Conservation (phyloP, 148 eudicot genomes). For the Chenopodium quinoa region DNA sequence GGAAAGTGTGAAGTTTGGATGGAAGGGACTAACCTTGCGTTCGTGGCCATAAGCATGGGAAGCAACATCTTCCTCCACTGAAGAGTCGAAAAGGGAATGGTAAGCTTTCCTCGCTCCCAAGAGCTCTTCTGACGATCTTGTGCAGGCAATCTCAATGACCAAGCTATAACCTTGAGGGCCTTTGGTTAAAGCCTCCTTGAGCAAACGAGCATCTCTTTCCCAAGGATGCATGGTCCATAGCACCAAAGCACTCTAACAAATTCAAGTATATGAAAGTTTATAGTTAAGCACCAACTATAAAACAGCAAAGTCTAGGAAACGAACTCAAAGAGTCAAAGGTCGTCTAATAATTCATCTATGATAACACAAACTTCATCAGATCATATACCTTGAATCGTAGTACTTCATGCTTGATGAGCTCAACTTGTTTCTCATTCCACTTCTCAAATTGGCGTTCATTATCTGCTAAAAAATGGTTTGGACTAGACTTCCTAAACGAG, state of each 20-base stretch:
- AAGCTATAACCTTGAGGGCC: slow-evolving; percentile 45
- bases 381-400: slow-evolving; percentile 62
- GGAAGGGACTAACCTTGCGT: slow-evolving; percentile 53
- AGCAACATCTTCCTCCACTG: slow-evolving; percentile 86
- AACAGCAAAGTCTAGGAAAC: neutral
- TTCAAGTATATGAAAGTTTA: neutral
- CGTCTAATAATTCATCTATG: neutral
- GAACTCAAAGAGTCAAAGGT: neutral
- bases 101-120: slow-evolving; percentile 76
- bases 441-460: slow-evolving; percentile 55
- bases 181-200: slow-evolving; percentile 52
- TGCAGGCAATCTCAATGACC: slow-evolving; percentile 66
- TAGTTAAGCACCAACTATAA: neutral
- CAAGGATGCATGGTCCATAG: slow-evolving; percentile 81
- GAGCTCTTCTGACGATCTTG: slow-evolving; percentile 72
- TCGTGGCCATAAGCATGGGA: slow-evolving; percentile 36
- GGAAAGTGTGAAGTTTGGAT: neutral
- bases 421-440: slow-evolving; percentile 43
- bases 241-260: slow-evolving; percentile 54
- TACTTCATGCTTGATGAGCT: slow-evolving; percentile 49
- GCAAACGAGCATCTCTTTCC: slow-evolving; percentile 89
- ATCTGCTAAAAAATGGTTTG: slow-evolving; percentile 46
- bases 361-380: neutral
- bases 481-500: slow-evolving; percentile 44
- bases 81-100: slow-evolving; percentile 66